These are phyloP conservation scores for Pseudogymnoascus sp. DNA, from an alignment of 2,329 filamentous ascomycete species.

Conservation along the genomic window DNA sequence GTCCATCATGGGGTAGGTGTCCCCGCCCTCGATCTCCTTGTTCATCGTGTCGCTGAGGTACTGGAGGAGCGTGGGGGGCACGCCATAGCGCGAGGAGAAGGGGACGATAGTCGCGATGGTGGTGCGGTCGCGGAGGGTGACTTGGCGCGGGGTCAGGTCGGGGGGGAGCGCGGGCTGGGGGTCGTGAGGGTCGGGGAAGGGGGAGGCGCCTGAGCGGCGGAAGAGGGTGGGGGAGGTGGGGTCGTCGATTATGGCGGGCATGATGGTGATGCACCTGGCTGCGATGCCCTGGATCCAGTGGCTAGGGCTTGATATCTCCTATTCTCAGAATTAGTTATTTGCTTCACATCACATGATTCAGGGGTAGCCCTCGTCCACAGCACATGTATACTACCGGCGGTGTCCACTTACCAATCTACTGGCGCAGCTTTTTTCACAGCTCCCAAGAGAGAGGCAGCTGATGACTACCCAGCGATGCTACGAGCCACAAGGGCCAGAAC, in stretches of 20 bases:
- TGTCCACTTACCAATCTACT: background rate
- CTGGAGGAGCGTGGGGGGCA: conserved; percentile 52
- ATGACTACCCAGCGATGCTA: background rate
- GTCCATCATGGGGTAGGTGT: conserved; percentile 64
- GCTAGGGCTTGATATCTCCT: background rate
- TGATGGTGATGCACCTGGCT: conserved; percentile 22
- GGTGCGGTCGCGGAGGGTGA: conserved; percentile 57
- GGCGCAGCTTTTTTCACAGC: background rate
- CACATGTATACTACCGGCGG: background rate
- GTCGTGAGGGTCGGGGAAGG: conserved; percentile 42
- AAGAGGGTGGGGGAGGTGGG: conserved; percentile 47
- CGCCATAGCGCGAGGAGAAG: conserved; percentile 51
- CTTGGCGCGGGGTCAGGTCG: conserved; percentile 48
- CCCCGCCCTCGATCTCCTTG: conserved; percentile 62
- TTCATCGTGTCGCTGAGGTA: conserved; percentile 61
- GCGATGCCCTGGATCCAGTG: background rate
- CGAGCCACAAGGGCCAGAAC: background rate
- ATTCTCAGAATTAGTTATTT: background rate
- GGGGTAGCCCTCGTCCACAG: background rate
- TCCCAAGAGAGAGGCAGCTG: background rate
- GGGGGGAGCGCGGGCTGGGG: conserved; percentile 36
- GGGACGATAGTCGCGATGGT: conserved; percentile 62
- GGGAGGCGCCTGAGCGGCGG: conserved; percentile 43
- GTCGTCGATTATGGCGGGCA: conserved; percentile 56
- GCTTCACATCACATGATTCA: background rate